These are phyloP conservation scores for Boeremia exigua DNA, from an alignment of 2,329 filamentous ascomycete genomes.

Conservation along the genomic window DNA sequence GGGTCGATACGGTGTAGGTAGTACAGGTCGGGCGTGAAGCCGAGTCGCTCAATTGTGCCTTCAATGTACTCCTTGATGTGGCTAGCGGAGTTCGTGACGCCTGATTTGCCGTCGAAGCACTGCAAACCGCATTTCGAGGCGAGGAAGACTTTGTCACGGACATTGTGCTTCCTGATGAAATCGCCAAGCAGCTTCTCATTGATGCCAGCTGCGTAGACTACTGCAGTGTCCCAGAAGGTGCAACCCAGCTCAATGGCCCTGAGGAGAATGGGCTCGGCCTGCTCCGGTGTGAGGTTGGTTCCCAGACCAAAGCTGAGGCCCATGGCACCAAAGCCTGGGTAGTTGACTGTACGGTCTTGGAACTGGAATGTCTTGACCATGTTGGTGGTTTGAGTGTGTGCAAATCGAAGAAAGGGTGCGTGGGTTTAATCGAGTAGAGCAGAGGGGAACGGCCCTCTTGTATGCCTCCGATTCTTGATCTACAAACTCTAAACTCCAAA, in stretches of 20 bases:
- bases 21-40: conserved; percentile 50
- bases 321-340: conserved; percentile 64
- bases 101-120: conserved; percentile 44
- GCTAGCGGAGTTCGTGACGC: conserved; percentile 47
- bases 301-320: conserved; percentile 57
- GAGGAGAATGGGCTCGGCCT: conserved; percentile 58
- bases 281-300: conserved; percentile 47
- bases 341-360: conserved; percentile 49
- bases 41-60: conserved; percentile 47
- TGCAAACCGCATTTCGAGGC: conserved; percentile 40
- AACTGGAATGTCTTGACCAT: conserved; percentile 34
- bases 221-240: conserved; percentile 59
- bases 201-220: conserved; percentile 29
- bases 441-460: background rate
- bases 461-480: background rate
- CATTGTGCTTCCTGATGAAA: conserved; percentile 35
- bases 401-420: background rate
- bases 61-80: conserved; percentile 49
- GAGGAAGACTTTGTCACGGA: conserved; percentile 34
- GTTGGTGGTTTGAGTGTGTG: background rate
- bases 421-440: background rate
- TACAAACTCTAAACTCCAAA: background rate
- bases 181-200: conserved; percentile 39
- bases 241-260: conserved; percentile 58
- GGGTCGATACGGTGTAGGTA: conserved; percentile 51